phyloP scores from a whole-genome alignment of 257 asterid species.

The Avicennia marina region DNA sequence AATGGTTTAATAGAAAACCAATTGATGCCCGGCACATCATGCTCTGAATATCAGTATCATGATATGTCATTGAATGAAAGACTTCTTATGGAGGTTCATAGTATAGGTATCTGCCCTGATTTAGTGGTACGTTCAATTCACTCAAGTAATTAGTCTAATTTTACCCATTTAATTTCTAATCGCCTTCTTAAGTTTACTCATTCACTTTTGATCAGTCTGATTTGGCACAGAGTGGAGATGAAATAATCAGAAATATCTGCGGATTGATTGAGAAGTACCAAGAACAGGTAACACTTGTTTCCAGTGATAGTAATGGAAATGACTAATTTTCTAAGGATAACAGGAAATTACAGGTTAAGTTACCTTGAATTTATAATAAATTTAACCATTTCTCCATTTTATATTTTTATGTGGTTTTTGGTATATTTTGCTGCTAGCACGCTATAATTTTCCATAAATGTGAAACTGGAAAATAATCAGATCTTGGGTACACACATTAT shows the following conservation, averaged over 20 bases:
- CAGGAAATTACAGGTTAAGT: too few species aligned
- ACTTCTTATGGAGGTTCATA: conserved; percentile 67
- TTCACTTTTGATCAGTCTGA: conserved; percentile 48
- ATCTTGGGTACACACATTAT: neutral
- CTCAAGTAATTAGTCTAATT: too few species aligned
- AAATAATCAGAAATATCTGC: conserved; percentile 48
- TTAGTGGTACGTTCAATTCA: conserved; percentile 52
- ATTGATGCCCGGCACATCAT: conserved; percentile 33
- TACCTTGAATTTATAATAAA: too few species aligned
- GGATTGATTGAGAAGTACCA: conserved; percentile 53
- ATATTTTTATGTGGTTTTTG: too few species aligned
- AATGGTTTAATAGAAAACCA: conserved; percentile 44
- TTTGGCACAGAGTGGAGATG: conserved; percentile 53
- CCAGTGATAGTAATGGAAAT: too few species aligned
- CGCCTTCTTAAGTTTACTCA: too few species aligned
- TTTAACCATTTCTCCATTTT: too few species aligned
- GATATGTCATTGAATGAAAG: conserved; percentile 68
- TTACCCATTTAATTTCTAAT: too few species aligned
- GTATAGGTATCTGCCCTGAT: conserved; percentile 80
- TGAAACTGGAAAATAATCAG: neutral
- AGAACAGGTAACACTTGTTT: conserved; percentile 55
- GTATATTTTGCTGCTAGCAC: neutral
- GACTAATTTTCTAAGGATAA: too few species aligned
- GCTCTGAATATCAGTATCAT: conserved; percentile 58
- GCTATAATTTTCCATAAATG: neutral